Evolutionary conservation across 257 asterid genomes (phyloP).

Genomic region (Linaria vulgaris): DNA sequence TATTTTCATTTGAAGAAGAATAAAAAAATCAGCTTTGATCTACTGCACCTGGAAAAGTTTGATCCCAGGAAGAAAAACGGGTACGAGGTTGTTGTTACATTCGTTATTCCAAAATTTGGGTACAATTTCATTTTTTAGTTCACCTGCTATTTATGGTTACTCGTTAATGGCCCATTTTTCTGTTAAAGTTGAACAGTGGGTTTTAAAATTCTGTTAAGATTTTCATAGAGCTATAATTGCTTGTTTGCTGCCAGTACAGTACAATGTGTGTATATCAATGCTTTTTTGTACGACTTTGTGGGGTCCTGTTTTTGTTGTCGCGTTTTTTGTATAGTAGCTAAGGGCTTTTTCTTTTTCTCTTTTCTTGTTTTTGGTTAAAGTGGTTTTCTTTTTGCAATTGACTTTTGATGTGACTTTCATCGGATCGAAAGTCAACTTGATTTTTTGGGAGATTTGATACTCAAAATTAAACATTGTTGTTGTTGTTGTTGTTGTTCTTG

Average conservation of each 20-base stretch:
- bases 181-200: neutral
- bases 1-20: neutral
- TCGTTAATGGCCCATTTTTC: neutral
- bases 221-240: neutral
- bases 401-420: neutral
- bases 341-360: neutral
- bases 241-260: no score
- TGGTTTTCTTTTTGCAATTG: neutral
- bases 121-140: slow-evolving; percentile 14
- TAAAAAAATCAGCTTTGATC: slow-evolving; percentile 16
- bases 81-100: slow-evolving; percentile 13
- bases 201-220: neutral
- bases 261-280: no score
- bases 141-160: neutral
- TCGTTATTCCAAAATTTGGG: slow-evolving; percentile 28
- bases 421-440: neutral
- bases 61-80: slow-evolving; percentile 8
- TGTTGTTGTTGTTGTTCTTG: no score
- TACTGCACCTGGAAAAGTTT: slow-evolving; percentile 25
- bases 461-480: no score
- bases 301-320: neutral
- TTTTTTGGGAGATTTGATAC: neutral
- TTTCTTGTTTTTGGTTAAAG: no score
- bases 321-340: neutral
- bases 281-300: neutral